Evolutionary conservation across 2,329 filamentous ascomycete species (phyloP).

Genomic region (Ophiocordyceps polyrhachis-furcata): DNA sequence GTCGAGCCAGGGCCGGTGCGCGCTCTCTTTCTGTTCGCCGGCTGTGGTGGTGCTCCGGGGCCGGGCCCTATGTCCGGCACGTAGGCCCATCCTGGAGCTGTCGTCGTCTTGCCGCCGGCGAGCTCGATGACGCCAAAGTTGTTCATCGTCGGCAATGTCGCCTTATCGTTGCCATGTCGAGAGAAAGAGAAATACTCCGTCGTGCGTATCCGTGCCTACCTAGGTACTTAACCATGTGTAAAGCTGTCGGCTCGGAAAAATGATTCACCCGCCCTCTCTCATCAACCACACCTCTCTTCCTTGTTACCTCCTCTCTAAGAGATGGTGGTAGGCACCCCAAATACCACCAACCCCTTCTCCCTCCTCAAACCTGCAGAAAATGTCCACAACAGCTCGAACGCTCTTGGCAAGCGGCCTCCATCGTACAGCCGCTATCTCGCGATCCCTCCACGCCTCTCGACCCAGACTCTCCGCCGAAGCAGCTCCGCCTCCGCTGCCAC

Average conservation of each 20-base stretch:
- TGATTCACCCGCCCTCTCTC: background rate
- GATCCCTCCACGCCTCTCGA: constrained; percentile 31
- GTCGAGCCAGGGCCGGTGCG: constrained; percentile 32
- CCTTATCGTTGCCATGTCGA: background rate
- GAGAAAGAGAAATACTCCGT: background rate
- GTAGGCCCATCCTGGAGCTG: constrained; percentile 81
- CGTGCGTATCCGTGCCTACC: background rate
- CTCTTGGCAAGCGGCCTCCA: background rate
- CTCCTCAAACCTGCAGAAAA: background rate
- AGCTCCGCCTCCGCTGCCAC: constrained; percentile 24
- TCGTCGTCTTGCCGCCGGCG: constrained; percentile 46
- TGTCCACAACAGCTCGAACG: background rate
- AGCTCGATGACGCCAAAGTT: constrained; percentile 70
- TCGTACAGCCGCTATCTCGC: constrained; percentile 13
- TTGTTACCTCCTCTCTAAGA: background rate
- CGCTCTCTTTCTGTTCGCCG: constrained; percentile 51
- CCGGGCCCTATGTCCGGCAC: constrained; percentile 55
- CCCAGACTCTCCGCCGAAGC: constrained; percentile 12
- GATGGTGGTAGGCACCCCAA: background rate
- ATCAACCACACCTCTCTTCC: background rate
- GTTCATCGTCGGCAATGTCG: constrained; percentile 25
- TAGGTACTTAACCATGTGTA: no score
- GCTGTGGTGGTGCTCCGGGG: constrained; percentile 29
- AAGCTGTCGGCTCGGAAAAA: background rate
- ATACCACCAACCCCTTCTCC: background rate